Percentiles rank a stretch among this genome's conserved stretches.
Conservation (phyloP, 2,329 filamentous ascomycete genomes). For the Ascochyta rabiei region DNA sequence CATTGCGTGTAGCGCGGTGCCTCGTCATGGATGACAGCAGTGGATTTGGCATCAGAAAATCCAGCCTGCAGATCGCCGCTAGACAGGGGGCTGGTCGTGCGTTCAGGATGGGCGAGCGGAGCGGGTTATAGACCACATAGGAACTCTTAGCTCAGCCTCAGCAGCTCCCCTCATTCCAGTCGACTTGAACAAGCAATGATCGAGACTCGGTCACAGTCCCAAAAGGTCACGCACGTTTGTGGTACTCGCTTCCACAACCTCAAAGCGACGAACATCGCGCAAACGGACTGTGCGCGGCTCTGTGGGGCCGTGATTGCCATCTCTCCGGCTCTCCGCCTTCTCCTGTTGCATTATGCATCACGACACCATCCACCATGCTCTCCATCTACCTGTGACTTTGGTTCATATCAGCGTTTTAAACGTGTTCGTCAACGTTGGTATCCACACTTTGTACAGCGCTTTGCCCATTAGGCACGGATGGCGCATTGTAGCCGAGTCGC, state of each 20-base stretch:
- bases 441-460: neutral
- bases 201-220: neutral
- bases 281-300: conserved; percentile 1
- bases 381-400: conserved; percentile 1
- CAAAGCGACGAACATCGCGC: neutral
- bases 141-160: conserved; percentile 9
- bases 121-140: conserved; percentile 2
- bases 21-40: conserved; percentile 12
- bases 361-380: conserved; percentile 3
- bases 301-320: conserved; percentile 11
- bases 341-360: conserved; percentile 8
- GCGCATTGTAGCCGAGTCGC: neutral
- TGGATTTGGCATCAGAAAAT: neutral
- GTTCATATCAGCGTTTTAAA: conserved; percentile 9
- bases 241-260: neutral
- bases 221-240: neutral
- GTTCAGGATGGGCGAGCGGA: neutral
- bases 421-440: neutral
- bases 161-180: neutral
- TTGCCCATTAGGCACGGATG: neutral
- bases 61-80: conserved; percentile 8
- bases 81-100: conserved; percentile 9
- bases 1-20: conserved; percentile 1
- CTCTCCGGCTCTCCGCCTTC: conserved; percentile 14
- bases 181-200: neutral